These are phyloP conservation scores for Aspergillus udagawae DNA, from an alignment of 2,329 filamentous ascomycete species.

Conservation along the genomic window DNA sequence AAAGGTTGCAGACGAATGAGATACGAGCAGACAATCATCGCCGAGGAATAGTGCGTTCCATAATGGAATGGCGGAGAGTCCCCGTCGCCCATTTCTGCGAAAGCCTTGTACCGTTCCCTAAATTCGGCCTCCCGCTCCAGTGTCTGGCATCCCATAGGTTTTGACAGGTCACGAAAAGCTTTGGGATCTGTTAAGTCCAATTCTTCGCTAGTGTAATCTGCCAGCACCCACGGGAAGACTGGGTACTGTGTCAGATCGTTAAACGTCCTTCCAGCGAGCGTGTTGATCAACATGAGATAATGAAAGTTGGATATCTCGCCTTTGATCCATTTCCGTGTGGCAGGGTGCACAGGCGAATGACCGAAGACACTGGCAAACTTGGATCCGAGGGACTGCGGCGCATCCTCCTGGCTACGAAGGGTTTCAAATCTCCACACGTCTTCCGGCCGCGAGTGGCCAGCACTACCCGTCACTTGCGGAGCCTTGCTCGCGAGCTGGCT, in stretches of 20 bases:
- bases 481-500: constrained; percentile 72
- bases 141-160: constrained; percentile 93
- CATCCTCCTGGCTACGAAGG: constrained; percentile 64
- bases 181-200: constrained; percentile 79
- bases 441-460: constrained; percentile 70
- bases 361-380: constrained; percentile 93
- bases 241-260: constrained; percentile 98
- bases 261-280: constrained; percentile 93
- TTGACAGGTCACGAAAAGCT: constrained; percentile 85
- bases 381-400: constrained; percentile 68
- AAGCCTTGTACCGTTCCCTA: constrained; percentile 75
- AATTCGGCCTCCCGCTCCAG: constrained; percentile 72
- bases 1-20: constrained; percentile 93
- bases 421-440: constrained; percentile 90
- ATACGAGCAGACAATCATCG: constrained; percentile 97
- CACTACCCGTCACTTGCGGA: constrained; percentile 70
- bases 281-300: constrained; percentile 98
- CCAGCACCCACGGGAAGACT: constrained; percentile 94
- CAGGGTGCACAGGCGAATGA: constrained; percentile 72
- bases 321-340: constrained; percentile 83
- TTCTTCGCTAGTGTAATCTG: constrained; percentile 92
- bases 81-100: constrained; percentile 83
- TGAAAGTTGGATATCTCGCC: constrained; percentile 98
- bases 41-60: constrained; percentile 96
- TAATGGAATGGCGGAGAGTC: constrained; percentile 84